Evolutionary conservation across 306 rosid genomes (phyloP), one percentile per base, ranked within the genome.

Genomic region (Ziziphus jujuba): DNA sequence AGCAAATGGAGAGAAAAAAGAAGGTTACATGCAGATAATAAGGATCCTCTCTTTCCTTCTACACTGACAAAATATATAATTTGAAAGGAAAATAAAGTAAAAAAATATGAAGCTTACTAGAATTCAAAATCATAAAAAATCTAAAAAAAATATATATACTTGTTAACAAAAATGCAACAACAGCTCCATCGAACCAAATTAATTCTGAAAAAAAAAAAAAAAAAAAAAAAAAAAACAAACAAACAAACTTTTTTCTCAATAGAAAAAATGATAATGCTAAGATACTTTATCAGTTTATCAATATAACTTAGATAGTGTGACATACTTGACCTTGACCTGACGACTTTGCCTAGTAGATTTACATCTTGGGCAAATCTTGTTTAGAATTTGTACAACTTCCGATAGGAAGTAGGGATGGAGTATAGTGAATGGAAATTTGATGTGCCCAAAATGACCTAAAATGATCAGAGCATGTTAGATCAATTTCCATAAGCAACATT

Each of bases 371-470:
- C 99, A 95, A 70, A 95, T 80, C 69, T 78, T 82, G 81, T 95
- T 91, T 78, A 95, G 75, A 69, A 95, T 86, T 54, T 80, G 81
- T n/a, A 79, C 84, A 68, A 85, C 86, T 84, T 95, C 96, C 33
- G 95, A 73, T 54, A 88, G 75, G 80, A 77, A 90, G 72, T 90
- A 90, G 4, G 95, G 99, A 73, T 95, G 91, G 62, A 89, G 81
- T 51, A 90, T 68, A 10, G 83, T 40, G 74, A 73, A 80, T 15
- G 90, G 89, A 79, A 95, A 90, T 59, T 80, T 74, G 70, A 95
- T 88, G 17, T 67, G 80, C 61, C 99, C 99, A 75, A 79, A 90
- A 79, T 95, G 99, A 76, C 99, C 99, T 95, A 81, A 71, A 81
- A 71, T 72, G 58, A 59, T 72, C 45, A 67, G n/a, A 23, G 56